These are phyloP conservation scores for Fusarium sp. DNA, from an alignment of 2,329 filamentous ascomycete species.

Conservation along the genomic window DNA sequence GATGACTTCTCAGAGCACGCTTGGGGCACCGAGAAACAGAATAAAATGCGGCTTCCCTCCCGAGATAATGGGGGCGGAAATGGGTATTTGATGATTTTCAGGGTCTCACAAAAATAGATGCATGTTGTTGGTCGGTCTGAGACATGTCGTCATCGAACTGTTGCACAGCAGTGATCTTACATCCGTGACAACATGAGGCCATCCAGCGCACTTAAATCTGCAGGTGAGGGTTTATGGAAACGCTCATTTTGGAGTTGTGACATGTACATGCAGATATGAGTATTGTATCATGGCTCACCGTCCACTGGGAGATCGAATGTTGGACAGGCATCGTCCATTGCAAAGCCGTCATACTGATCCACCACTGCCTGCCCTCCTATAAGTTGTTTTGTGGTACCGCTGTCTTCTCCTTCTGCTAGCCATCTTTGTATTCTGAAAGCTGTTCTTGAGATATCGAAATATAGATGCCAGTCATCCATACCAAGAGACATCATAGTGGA, in stretches of 20 bases:
- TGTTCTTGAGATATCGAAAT: constrained; percentile 53
- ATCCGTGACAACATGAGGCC: background rate
- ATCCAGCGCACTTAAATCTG: background rate
- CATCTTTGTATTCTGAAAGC: constrained; percentile 58
- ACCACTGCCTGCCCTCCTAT: constrained; percentile 45
- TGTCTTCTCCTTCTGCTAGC: constrained; percentile 50
- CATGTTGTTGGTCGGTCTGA: constrained; percentile 9
- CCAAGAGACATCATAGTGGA: constrained; percentile 59
- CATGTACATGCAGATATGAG: background rate
- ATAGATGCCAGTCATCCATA: constrained; percentile 63
- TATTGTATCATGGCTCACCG: constrained; percentile 17
- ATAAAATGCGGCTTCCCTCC: background rate
- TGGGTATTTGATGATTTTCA: constrained; percentile 28
- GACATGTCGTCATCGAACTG: constrained; percentile 44
- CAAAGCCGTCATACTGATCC: constrained; percentile 45
- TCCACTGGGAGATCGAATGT: constrained; percentile 31
- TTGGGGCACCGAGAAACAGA: background rate
- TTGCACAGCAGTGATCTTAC: constrained; percentile 5
- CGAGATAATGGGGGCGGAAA: constrained; percentile 6
- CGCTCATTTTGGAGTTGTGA: background rate
- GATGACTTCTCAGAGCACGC: background rate
- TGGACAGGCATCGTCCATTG: constrained; percentile 38
- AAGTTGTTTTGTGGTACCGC: constrained; percentile 33
- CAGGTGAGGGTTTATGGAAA: constrained; percentile 6
- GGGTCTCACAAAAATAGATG: constrained; percentile 27